Evolutionary conservation across 2,329 filamentous ascomycete species (phyloP), one percentile per base, ranked within the genome.

Genomic region (Penicillium carneum): DNA sequence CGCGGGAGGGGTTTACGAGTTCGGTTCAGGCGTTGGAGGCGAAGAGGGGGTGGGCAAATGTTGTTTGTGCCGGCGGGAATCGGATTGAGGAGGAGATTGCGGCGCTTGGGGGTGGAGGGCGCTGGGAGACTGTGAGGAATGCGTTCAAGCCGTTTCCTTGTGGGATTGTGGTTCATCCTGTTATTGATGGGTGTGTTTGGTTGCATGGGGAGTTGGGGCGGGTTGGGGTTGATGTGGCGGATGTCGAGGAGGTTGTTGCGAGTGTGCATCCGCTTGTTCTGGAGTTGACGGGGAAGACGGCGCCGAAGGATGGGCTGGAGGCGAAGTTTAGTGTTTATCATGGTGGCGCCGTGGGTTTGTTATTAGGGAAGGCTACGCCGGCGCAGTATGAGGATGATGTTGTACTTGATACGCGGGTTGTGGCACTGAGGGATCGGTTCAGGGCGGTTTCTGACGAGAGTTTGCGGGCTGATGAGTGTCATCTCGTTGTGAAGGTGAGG

Each of bases 81-180:
- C 73, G 76, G 38, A 72, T 81, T 18, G 74, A 79, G 7, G 74
- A 72, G 39, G 74, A 79, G 61, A 68, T 82, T 38, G 75, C 67
- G 1, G 73, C 74, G 18, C 63, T 81, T 12, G 73, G 65, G 38
- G 68, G 64, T 29, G 57, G 47, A 34, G 62, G 55, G 1, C 26
- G 59, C n/a, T 86, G 84, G 84, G 83, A 86, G 73, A 81, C 83
- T 9, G 75, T 80, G 66, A 79, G 79, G 63, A 86, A 86, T 63
- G 80, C 82, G 1, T 86, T 86, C 73, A 86, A 86, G 68, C 84
- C 84, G 0, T 86, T 83, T 62, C 84, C 84, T 0, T 86, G 84
- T 69, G 84, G 84, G 0, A 85, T 86, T 61, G 83, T 86, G 0
- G 83, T 85, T 63, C 84, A 86, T 69, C 83, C 84, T 0, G 76